These are phyloP conservation scores for Besnoitia besnoiti DNA, from an alignment of 169 alveolate genomes.

Conservation along the genomic window DNA sequence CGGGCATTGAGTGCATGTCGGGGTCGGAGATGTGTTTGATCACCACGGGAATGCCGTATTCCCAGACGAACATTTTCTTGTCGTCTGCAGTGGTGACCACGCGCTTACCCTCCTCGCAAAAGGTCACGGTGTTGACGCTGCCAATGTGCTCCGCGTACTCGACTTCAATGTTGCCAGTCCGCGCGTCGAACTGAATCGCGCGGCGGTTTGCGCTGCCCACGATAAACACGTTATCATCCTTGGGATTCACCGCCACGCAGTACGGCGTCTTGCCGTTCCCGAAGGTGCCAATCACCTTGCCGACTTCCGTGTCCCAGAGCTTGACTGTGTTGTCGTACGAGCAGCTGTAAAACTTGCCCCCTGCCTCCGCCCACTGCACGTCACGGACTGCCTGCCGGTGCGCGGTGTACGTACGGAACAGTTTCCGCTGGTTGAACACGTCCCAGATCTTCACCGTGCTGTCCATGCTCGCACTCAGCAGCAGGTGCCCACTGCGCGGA, in stretches of 20 bases:
- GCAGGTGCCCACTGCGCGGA: constrained; percentile 92
- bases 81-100: constrained; percentile 95
- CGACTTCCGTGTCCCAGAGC: constrained; percentile 96
- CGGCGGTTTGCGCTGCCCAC: constrained; percentile 90
- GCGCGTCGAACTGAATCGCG: constrained; percentile 90
- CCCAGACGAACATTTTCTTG: constrained; percentile 95
- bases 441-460: constrained; percentile 93
- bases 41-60: constrained; percentile 95
- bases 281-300: constrained; percentile 87
- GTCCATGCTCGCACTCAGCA: constrained; percentile 92
- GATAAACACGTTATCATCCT: constrained; percentile 85
- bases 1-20: constrained; percentile 90
- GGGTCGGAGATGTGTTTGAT: constrained; percentile 91
- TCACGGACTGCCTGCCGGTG: constrained; percentile 95
- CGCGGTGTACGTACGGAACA: constrained; percentile 91
- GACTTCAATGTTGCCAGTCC: constrained; percentile 84
- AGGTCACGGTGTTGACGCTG: constrained; percentile 90
- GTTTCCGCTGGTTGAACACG: constrained; percentile 82
- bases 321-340: constrained; percentile 63
- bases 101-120: constrained; percentile 88
- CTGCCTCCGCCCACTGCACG: constrained; percentile 78
- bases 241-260: constrained; percentile 84
- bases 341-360: constrained; percentile 79
- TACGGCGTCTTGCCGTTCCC: constrained; percentile 89
- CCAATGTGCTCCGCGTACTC: constrained; percentile 94